Base-by-base conservation (phyloP, 805 yeast species). In the Ogataea dorogensis region DNA sequence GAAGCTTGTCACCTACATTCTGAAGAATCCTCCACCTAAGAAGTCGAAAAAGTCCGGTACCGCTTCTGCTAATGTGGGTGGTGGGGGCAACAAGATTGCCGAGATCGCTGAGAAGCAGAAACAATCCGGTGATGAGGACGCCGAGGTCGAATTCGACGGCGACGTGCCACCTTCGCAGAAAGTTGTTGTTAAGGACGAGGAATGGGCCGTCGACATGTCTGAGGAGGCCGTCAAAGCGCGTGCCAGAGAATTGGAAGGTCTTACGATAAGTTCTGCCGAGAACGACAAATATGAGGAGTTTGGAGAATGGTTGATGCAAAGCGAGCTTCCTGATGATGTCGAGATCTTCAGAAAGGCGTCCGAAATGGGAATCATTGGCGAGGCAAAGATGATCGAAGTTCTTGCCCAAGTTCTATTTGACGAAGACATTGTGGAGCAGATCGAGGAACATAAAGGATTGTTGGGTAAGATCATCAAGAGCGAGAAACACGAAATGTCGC, bases 181-280 rank as follows among this genome's bases (percentile, higher is more conserved):
- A 32, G 75, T 77, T 42, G 79, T 75, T 43, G 83, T 85, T 36
- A 80, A 81, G 47, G 96, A 88, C 58, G 97, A 86, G 50, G 95
- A 86, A 49, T 91, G 98, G 98, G 87, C 96, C 13, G 96, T 89
- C 27, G 98, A 91, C 63, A 86, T 89, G 76, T 85, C 95, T 31
- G 93, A 86, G 62, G 98, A 88, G 67, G 98, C 98, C 40, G 86
- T 91, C 47, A 81, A 83, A 58, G 87, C 85, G 29, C 85, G 98
- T 67, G 96, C 95, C 28, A 68, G 78, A 53, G 95, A 86, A 61
- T 72, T 88, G 48, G 95, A 87, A 64, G 87, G 80, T 16, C 67
- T 76, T 36, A 64, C 62, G 38, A 39, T 67, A 21, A 64, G 61
- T 42, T 39, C 50, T 9, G 71, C 51, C 14, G 75, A 65, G 30